Evolutionary conservation across 768 basidiomycete species (phyloP), one percentile per base, ranked within the genome.

Genomic region (Boletus rubropictus): DNA sequence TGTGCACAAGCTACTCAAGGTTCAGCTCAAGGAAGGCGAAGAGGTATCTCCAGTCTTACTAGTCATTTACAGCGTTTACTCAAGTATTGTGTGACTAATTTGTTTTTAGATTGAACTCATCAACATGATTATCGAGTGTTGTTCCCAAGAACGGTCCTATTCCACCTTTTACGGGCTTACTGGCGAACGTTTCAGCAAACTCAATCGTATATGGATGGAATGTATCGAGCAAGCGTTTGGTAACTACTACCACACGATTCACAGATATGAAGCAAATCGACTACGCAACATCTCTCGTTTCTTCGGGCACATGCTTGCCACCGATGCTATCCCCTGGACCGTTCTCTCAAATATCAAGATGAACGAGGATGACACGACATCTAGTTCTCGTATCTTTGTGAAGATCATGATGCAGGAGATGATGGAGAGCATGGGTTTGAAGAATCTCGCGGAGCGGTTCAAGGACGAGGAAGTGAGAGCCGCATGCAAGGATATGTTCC

Each of bases 111-210:
- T 91, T 57, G 95, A 97, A 65, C 69, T 99, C 48, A 81, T 89
- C 65, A 97, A 98, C 75, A 99, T 99, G 96, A 80, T 99, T 52
- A 89, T 99, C 67, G 95, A 98, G 61, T 99, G 96, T 86, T 98
- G 96, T 66, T 98, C 96, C 2, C 96, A 99, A 72, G 96, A 98
- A 66, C 87, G 96, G 12, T 93, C 95, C 1, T 99, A 97, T 67
- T 91, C 89, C 2, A 88, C 78, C n/a, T 98, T 96, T 75, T 99
- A 94, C 60, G 96, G 96, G 11, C 81, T 98, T 18, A 77, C 96
- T 52, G 92, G 92, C 45, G 96, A 99, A 66, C 87, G 96, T 18
- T 93, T 99, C 72, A 86, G 88, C 72, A 94, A 96, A 69, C 78
- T 98, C 61, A 95, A 96, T 68, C 86, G 91, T 18, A 77, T 90